Conservation (phyloP, 2,329 filamentous ascomycete species). For the Talaromyces funiculosus region DNA sequence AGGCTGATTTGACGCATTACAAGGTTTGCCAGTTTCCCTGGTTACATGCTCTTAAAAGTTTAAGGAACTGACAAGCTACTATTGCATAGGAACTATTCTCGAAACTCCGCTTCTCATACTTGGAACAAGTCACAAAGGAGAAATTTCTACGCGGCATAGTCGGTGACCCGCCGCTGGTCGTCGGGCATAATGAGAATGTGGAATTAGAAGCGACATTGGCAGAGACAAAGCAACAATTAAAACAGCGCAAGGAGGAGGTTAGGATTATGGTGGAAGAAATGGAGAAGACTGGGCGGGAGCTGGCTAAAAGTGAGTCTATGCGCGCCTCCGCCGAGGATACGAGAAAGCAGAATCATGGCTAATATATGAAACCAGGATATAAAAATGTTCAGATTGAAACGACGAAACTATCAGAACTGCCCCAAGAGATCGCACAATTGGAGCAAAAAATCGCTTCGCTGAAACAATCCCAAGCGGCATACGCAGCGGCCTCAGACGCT, state of each 20-base stretch:
- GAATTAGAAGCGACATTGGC: slow-evolving; percentile 66
- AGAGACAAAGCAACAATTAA: slow-evolving; percentile 67
- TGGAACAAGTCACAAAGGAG: slow-evolving; percentile 97
- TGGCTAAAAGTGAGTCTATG: slow-evolving; percentile 50
- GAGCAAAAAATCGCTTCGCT: slow-evolving; percentile 47
- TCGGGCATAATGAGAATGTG: slow-evolving; percentile 74
- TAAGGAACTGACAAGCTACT: neutral
- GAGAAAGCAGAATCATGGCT: neutral
- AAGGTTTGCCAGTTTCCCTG: slow-evolving; percentile 45
- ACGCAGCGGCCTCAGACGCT: slow-evolving; percentile 48
- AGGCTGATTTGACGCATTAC: slow-evolving; percentile 83
- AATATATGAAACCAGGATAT: slow-evolving; percentile 38
- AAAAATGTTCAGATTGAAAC: slow-evolving; percentile 50
- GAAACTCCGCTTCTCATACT: slow-evolving; percentile 93
- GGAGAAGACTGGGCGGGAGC: slow-evolving; percentile 61
- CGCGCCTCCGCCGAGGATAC: neutral
- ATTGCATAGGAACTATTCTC: slow-evolving; percentile 70
- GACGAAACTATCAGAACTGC: slow-evolving; percentile 47
- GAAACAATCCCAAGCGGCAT: slow-evolving; percentile 53
- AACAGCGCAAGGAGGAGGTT: slow-evolving; percentile 74
- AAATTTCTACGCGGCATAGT: slow-evolving; percentile 93
- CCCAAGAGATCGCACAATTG: slow-evolving; percentile 48
- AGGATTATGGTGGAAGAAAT: slow-evolving; percentile 66
- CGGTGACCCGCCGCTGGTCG: slow-evolving; percentile 79
- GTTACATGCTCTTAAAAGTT: neutral